Conservation (phyloP, 768 basidiomycete species). For the Mycena vulgaris region DNA sequence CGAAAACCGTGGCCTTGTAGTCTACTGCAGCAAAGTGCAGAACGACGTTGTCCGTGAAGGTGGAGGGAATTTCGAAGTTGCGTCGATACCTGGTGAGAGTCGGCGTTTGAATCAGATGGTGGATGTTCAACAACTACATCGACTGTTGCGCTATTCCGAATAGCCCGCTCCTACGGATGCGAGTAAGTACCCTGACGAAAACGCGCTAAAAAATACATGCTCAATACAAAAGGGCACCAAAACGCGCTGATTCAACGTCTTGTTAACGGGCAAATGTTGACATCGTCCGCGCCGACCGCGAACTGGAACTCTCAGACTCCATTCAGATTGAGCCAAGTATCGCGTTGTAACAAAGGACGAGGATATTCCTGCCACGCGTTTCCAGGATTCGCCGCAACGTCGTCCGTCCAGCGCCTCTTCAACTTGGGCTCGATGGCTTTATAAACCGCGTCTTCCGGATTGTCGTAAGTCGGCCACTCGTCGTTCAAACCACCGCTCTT, state of each 20-base stretch:
- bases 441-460: slow-evolving; percentile 11
- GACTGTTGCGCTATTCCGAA: slow-evolving; percentile 20
- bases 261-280: slow-evolving; percentile 6
- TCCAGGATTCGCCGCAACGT: slow-evolving; percentile 6
- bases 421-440: slow-evolving; percentile 18
- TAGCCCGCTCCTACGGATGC: slow-evolving; percentile 4
- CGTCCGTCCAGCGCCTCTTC: slow-evolving; percentile 22
- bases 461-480: slow-evolving; percentile 14
- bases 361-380: slow-evolving; percentile 12
- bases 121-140: neutral
- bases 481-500: slow-evolving; percentile 12
- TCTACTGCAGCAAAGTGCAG: slow-evolving; percentile 21
- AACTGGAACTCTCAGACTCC: slow-evolving; percentile 24
- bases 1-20: slow-evolving; percentile 21
- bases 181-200: neutral
- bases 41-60: slow-evolving; percentile 9
- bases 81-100: slow-evolving; percentile 8
- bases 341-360: neutral
- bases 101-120: neutral
- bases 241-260: slow-evolving; percentile 17
- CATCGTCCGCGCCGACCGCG: slow-evolving; percentile 3
- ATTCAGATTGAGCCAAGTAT: slow-evolving; percentile 20
- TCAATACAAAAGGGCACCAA: slow-evolving; percentile 20
- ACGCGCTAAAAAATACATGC: neutral
- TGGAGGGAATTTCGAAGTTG: slow-evolving; percentile 7